Evolutionary conservation across 2,329 filamentous ascomycete species (phyloP).

Genomic region (Aspergillus sp.): DNA sequence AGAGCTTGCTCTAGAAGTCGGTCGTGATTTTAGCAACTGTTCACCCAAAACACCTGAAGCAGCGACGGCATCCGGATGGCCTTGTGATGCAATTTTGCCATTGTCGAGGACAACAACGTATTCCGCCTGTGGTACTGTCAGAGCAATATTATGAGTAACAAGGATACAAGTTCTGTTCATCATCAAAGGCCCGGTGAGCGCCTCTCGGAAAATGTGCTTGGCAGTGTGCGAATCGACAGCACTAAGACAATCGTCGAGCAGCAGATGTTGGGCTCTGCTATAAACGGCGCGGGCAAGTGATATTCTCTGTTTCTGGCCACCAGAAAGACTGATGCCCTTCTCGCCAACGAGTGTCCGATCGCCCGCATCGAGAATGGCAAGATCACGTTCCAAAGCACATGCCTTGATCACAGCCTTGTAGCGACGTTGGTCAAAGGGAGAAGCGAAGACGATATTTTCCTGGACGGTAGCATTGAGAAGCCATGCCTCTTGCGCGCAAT

Average conservation of each 20-base stretch:
- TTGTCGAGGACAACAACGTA: conserved; percentile 85
- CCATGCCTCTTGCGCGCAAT: conserved; percentile 96
- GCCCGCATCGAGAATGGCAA: conserved; percentile 86
- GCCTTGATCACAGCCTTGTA: conserved; percentile 87
- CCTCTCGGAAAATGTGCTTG: conserved; percentile 96
- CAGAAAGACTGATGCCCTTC: conserved; percentile 93
- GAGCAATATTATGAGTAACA: conserved; percentile 90
- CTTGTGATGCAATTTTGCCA: conserved; percentile 71
- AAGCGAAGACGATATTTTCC: conserved; percentile 91
- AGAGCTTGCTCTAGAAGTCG: conserved; percentile 66
- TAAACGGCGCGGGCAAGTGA: conserved; percentile 97
- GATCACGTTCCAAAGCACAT: conserved; percentile 84
- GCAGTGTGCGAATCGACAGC: conserved; percentile 96
- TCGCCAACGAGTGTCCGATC: conserved; percentile 94
- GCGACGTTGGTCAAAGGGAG: conserved; percentile 71
- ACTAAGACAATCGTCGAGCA: conserved; percentile 92
- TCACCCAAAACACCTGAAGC: conserved; percentile 85
- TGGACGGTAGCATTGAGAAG: conserved; percentile 92
- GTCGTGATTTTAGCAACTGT: conserved; percentile 70
- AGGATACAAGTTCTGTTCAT: conserved; percentile 82
- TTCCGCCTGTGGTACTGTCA: conserved; percentile 75
- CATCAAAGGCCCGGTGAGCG: conserved; percentile 87
- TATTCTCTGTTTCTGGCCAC: conserved; percentile 95
- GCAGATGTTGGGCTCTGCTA: conserved; percentile 82
- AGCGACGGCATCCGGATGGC: conserved; percentile 72